Evolutionary conservation across 768 basidiomycete species (phyloP).

Genomic region (Holtermannia corniformis): DNA sequence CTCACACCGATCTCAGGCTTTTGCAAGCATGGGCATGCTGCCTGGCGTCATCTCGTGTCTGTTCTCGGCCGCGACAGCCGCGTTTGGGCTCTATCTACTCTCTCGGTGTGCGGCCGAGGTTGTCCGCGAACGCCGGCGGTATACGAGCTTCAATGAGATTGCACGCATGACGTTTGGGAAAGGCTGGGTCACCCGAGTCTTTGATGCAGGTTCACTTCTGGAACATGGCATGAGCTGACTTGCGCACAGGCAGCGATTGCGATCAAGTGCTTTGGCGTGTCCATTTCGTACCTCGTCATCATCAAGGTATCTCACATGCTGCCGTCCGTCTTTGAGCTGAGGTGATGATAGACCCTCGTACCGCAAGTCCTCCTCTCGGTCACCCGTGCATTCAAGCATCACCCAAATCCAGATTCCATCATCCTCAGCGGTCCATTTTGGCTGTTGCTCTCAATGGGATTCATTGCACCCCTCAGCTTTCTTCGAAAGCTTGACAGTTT

Average conservation of each 20-base stretch:
- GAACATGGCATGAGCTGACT: background rate
- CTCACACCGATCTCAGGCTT: conserved; percentile 44
- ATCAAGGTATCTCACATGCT: conserved; percentile 35
- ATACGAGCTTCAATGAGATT: conserved; percentile 38
- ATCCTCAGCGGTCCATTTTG: conserved; percentile 58
- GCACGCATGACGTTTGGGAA: conserved; percentile 74
- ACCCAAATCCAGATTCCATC: conserved; percentile 41
- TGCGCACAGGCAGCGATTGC: conserved; percentile 59
- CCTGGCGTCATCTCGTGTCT: conserved; percentile 83
- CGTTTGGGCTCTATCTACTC: conserved; percentile 81
- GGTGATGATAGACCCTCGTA: conserved; percentile 61
- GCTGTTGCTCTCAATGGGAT: conserved; percentile 65
- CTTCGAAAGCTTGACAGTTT: conserved; percentile 74
- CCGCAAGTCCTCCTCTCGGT: conserved; percentile 78
- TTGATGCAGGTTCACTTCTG: conserved; percentile 54
- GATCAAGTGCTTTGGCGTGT: conserved; percentile 93
- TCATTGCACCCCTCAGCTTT: conserved; percentile 68
- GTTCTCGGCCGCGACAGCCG: conserved; percentile 64
- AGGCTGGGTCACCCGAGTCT: conserved; percentile 44
- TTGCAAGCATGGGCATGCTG: conserved; percentile 80
- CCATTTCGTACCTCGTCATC: conserved; percentile 59
- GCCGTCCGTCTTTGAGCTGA: background rate
- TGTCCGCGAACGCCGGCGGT: conserved; percentile 27
- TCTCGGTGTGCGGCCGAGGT: conserved; percentile 70
- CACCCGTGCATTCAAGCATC: conserved; percentile 66